A percentile compares a stretch with the other conserved stretches of the same genome.
Evolutionary conservation across 345 rosid species (phyloP).

Genomic region (Moringa oleifera): DNA sequence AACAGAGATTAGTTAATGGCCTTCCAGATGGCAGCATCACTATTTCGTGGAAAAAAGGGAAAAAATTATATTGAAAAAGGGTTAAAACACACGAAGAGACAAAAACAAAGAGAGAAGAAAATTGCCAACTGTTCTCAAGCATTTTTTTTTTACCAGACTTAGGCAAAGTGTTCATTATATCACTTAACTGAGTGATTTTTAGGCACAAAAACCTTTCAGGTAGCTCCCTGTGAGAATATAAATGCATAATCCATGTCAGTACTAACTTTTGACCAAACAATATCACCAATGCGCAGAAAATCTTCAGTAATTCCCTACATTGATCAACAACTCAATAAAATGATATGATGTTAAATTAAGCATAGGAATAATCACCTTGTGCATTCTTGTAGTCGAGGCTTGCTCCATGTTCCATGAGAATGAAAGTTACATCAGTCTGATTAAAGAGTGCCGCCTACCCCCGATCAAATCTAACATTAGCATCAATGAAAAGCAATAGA

Average conservation of each 20-base stretch:
- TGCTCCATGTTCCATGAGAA: constrained; percentile 81
- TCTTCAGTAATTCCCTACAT: not conserved
- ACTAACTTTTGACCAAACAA: not conserved
- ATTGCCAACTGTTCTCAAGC: not conserved
- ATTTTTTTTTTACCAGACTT: not conserved
- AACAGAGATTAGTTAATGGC: not conserved
- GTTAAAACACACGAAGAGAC: too few species aligned
- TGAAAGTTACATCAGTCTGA: constrained; percentile 67
- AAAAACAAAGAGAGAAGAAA: too few species aligned
- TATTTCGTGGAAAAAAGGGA: too few species aligned
- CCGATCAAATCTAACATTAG: constrained; percentile 1
- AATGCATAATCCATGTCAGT: not conserved
- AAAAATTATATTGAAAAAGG: too few species aligned
- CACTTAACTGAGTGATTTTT: not conserved
- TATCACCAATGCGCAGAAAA: not conserved
- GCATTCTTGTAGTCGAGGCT: constrained; percentile 79
- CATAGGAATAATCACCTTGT: constrained; percentile 50
- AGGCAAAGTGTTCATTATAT: too few species aligned
- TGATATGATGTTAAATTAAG: not conserved
- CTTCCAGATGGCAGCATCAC: not conserved
- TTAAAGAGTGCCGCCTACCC: constrained; percentile 78
- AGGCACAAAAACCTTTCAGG: too few species aligned
- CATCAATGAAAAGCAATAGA: too few species aligned
- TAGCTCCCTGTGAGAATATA: too few species aligned
- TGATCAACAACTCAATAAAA: not conserved